Base-by-base conservation (phyloP, 805 yeast genomes). In the Blastobotrys muscicola region DNA sequence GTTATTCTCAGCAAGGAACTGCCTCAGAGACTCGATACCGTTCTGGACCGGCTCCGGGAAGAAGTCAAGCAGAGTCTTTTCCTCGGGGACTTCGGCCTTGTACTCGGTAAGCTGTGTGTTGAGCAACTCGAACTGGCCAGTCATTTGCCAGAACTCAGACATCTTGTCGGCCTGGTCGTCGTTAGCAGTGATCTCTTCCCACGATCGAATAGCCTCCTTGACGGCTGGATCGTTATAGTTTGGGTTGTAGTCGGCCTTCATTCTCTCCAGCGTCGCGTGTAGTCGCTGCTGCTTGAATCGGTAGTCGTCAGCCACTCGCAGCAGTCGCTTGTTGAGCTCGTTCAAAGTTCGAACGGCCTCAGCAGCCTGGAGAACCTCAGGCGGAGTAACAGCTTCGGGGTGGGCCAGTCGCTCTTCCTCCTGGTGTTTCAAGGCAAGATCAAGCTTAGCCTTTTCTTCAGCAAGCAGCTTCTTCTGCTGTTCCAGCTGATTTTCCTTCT, bases 171-270 rank as follows among this genome's bases (percentile, higher is more conserved):
- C 11, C 11, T 11, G n/a, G 3, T 41, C 45, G 2, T 69, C 32
- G 65, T 50, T 46, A 39, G 53, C 43, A 33, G 49, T 51, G 38
- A 51, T 45, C 29, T 58, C 58, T 35, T 57, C 59, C 57, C 62
- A 61, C 12, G 55, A 65, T 13, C 72, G 66, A 12, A 86, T 79
- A 1, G 89, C 79, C 14, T 68, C 72, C 59, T 85, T 85, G 13
- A 89, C 96, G 0, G 89, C 94, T 6, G 78, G 76, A 62, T 89
- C 96, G 57, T 89, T 86, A 64, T 86, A 76, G 54, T 86, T 82
- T 39, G 83, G 85, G 53, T 86, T 85, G 61, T 83, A 87, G n/a
- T 74, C 72, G 2, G 67, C 56, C 7, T 69, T 59, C 62, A 89
- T 66, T 4, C 62, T 61, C 2, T 62, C 59, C 40, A 85, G 57